Conservation (phyloP, 192 early-diverging fungal genomes). For the Backusella westeae region DNA sequence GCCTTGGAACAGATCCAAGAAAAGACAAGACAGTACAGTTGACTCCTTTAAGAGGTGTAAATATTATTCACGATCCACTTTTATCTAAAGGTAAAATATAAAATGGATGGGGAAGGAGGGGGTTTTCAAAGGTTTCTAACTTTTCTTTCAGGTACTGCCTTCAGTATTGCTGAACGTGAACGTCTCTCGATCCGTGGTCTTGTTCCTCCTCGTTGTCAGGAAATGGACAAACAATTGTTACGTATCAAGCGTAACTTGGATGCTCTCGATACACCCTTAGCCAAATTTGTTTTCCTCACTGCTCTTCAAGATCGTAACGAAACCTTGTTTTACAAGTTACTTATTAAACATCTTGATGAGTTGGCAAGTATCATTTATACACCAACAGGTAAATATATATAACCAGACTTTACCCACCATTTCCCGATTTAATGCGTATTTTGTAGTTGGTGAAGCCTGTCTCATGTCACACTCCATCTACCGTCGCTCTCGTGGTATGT, state of each 20-base stretch:
- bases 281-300: slow-evolving; percentile 52
- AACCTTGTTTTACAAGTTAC: slow-evolving; percentile 49
- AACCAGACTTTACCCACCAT: neutral
- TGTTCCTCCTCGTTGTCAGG: slow-evolving; percentile 51
- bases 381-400: slow-evolving; percentile 30
- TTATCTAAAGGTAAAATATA: slow-evolving; percentile 43
- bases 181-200: slow-evolving; percentile 53
- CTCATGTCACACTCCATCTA: slow-evolving; percentile 53
- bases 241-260: slow-evolving; percentile 54
- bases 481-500: slow-evolving; percentile 54
- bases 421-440: neutral
- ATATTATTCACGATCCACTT: slow-evolving; percentile 51
- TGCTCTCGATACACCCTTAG: slow-evolving; percentile 43
- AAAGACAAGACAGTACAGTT: slow-evolving; percentile 34
- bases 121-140: neutral
- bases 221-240: slow-evolving; percentile 55
- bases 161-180: slow-evolving; percentile 49
- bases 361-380: slow-evolving; percentile 54
- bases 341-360: slow-evolving; percentile 50
- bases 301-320: slow-evolving; percentile 57
- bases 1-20: slow-evolving; percentile 28
- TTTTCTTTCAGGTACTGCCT: slow-evolving; percentile 38
- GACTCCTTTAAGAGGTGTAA: slow-evolving; percentile 40
- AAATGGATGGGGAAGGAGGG: neutral
- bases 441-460: slow-evolving; percentile 48